These are phyloP conservation scores for Phaeodactylum tricornutum DNA, from an alignment of 108 stramenopile genomes.

Conservation along the genomic window DNA sequence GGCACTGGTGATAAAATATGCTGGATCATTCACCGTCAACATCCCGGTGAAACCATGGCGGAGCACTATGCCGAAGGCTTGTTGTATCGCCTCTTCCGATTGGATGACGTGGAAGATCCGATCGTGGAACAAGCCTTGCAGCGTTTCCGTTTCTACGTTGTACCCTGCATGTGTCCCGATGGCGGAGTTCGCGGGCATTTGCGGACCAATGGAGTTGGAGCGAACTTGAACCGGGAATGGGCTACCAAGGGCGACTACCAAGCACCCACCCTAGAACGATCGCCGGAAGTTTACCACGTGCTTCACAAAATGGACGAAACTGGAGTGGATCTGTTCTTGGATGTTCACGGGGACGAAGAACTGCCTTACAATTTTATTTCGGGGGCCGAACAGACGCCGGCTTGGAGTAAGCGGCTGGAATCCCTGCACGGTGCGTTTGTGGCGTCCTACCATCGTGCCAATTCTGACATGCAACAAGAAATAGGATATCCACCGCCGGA, in stretches of 20 bases:
- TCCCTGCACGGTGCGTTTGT: slow-evolving; percentile 74
- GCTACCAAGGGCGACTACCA: slow-evolving; percentile 49
- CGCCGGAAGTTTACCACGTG: slow-evolving; percentile 76
- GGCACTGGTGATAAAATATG: slow-evolving; percentile 46
- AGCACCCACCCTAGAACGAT: slow-evolving; percentile 67
- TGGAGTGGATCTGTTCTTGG: slow-evolving; percentile 77
- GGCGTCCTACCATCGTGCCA: slow-evolving; percentile 50
- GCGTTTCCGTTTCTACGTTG: slow-evolving; percentile 71
- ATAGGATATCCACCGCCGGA: slow-evolving; percentile 60
- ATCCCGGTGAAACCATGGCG: slow-evolving; percentile 79
- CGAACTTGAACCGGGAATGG: slow-evolving; percentile 87
- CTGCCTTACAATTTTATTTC: slow-evolving; percentile 74
- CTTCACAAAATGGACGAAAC: slow-evolving; percentile 72
- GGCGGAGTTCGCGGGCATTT: slow-evolving; percentile 68
- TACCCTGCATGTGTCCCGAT: slow-evolving; percentile 83
- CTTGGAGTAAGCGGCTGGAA: slow-evolving; percentile 57
- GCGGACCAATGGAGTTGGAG: slow-evolving; percentile 69
- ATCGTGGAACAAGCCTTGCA: slow-evolving; percentile 28
- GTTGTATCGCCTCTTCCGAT: slow-evolving; percentile 45
- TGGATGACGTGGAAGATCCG: slow-evolving; percentile 29
- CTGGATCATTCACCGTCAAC: slow-evolving; percentile 81
- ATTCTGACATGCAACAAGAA: slow-evolving; percentile 67
- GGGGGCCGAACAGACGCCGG: slow-evolving; percentile 57
- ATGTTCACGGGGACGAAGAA: slow-evolving; percentile 86
- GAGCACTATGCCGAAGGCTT: slow-evolving; percentile 27